Conservation (phyloP, 2,329 filamentous ascomycete species). For the Trichocomaceae sp. region DNA sequence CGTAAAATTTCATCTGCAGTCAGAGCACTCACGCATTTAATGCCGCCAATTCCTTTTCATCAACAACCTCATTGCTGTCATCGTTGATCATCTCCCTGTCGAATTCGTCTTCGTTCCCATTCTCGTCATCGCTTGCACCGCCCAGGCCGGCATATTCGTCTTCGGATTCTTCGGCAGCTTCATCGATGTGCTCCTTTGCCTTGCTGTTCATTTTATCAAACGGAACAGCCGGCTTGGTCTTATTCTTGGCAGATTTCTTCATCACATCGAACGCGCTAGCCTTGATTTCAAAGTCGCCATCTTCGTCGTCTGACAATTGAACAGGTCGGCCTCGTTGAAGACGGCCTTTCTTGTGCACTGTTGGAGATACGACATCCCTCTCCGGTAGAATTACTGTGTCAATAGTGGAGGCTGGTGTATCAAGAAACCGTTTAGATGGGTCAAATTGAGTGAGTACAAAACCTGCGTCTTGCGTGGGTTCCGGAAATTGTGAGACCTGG, state of each 20-base stretch:
- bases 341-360: slow-evolving; percentile 54
- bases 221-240: slow-evolving; percentile 49
- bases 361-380: slow-evolving; percentile 53
- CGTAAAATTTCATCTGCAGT: background rate
- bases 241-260: slow-evolving; percentile 52
- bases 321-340: slow-evolving; percentile 45
- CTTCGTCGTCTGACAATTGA: slow-evolving; percentile 38
- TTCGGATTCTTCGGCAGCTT: slow-evolving; percentile 94
- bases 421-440: slow-evolving; percentile 56
- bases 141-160: slow-evolving; percentile 95
- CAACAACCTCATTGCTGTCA: slow-evolving; percentile 64
- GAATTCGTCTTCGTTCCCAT: slow-evolving; percentile 66
- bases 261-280: slow-evolving; percentile 62
- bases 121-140: slow-evolving; percentile 81
- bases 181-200: slow-evolving; percentile 79
- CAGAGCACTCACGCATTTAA: slow-evolving; percentile 71
- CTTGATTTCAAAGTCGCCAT: slow-evolving; percentile 31
- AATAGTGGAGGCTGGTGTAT: slow-evolving; percentile 60
- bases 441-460: slow-evolving; percentile 68
- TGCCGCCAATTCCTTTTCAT: slow-evolving; percentile 75
- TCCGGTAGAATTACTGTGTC: slow-evolving; percentile 58
- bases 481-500: slow-evolving; percentile 62
- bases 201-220: slow-evolving; percentile 84
- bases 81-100: slow-evolving; percentile 89
- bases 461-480: slow-evolving; percentile 74